These are phyloP conservation scores for Podila verticillata DNA, from an alignment of 192 early-diverging fungal species.

Conservation along the genomic window DNA sequence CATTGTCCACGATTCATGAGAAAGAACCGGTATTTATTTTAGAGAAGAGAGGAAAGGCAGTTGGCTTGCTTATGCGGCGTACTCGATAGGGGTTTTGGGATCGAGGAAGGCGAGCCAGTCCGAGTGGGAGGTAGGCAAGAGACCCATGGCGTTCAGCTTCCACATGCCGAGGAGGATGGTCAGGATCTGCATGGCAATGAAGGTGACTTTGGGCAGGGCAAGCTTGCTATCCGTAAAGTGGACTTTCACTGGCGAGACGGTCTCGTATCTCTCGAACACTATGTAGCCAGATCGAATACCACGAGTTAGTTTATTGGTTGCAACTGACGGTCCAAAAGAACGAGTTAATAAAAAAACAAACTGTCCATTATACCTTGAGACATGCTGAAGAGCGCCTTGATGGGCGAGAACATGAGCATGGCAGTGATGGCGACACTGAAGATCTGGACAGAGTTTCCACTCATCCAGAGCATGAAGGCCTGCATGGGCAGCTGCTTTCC, in stretches of 20 bases:
- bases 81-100: slow-evolving; percentile 61
- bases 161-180: slow-evolving; percentile 90
- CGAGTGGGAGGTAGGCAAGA: slow-evolving; percentile 90
- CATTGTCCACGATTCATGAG: no score
- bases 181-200: slow-evolving; percentile 81
- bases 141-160: slow-evolving; percentile 92
- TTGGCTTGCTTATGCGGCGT: slow-evolving; percentile 18
- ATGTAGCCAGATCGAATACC: slow-evolving; percentile 4
- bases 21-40: no score
- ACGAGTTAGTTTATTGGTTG: not conserved
- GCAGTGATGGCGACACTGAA: slow-evolving; percentile 95
- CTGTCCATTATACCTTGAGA: slow-evolving; percentile 60
- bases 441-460: slow-evolving; percentile 94
- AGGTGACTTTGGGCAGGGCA: slow-evolving; percentile 83
- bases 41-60: no score
- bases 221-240: slow-evolving; percentile 61
- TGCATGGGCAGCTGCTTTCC: slow-evolving; percentile 97
- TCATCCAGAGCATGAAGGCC: slow-evolving; percentile 99
- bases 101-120: slow-evolving; percentile 97
- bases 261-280: slow-evolving; percentile 84
- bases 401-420: slow-evolving; percentile 93
- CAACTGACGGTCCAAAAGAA: not conserved
- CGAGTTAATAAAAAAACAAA: not conserved
- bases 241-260: slow-evolving; percentile 58
- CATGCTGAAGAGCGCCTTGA: slow-evolving; percentile 78